Conservation (phyloP, 495 filamentous ascomycete species). For the Platismatia glauca region DNA sequence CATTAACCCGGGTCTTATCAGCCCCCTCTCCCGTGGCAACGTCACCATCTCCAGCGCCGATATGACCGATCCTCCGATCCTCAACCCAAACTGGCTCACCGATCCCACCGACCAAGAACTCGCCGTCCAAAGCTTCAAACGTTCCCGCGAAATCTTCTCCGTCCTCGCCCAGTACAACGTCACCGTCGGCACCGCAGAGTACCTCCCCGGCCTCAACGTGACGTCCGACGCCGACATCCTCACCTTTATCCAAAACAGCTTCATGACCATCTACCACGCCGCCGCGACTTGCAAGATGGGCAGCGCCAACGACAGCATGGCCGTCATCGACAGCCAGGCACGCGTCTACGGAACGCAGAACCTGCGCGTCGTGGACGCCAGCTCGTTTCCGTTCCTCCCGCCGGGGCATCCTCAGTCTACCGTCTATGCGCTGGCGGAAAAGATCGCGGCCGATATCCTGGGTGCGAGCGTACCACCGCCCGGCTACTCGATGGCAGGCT, state of each 20-base stretch:
- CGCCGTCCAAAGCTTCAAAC: constrained; percentile 46
- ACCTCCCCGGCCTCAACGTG: constrained; percentile 36
- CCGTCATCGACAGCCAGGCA: constrained; percentile 37
- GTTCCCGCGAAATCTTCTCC: constrained; percentile 27
- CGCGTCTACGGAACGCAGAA: constrained; percentile 33
- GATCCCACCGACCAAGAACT: constrained; percentile 33
- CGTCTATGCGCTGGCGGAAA: constrained; percentile 35
- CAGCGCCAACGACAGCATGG: constrained; percentile 27
- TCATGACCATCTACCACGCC: constrained; percentile 43
- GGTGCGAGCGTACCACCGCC: constrained; percentile 15
- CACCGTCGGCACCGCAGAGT: constrained; percentile 32
- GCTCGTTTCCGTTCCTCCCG: constrained; percentile 42
- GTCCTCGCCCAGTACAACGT: constrained; percentile 20
- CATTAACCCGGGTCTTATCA: constrained; percentile 30
- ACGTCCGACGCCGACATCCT: constrained; percentile 40
- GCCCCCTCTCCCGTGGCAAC: constrained; percentile 34
- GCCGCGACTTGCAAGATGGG: constrained; percentile 40
- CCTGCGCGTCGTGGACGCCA: constrained; percentile 46
- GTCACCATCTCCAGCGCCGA: constrained; percentile 18
- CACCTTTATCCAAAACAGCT: constrained; percentile 31
- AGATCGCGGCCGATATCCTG: constrained; percentile 28
- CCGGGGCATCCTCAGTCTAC: constrained; percentile 38
- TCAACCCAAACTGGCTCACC: constrained; percentile 42
- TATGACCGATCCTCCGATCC: constrained; percentile 13
- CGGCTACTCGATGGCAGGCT: constrained; percentile 9